Conservation (phyloP, 2,329 filamentous ascomycete species). For the Colletotrichum siamense region DNA sequence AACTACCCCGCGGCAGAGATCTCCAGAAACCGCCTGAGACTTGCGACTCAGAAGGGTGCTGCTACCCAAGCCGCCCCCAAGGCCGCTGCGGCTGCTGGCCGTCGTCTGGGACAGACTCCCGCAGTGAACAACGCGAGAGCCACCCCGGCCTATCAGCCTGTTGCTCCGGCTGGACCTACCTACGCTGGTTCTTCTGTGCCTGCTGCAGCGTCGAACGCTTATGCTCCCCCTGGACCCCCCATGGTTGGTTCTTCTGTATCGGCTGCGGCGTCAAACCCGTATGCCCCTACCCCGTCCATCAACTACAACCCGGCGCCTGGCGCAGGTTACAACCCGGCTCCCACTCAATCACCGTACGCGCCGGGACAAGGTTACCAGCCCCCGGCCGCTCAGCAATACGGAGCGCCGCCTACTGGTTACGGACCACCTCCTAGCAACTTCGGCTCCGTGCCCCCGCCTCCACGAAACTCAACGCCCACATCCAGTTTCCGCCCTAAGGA, state of each 20-base stretch:
- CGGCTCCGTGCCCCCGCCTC: slow-evolving; percentile 38
- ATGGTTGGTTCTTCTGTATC: slow-evolving; percentile 37
- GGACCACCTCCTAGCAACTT: slow-evolving; percentile 36
- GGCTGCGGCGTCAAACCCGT: slow-evolving; percentile 35
- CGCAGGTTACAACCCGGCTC: slow-evolving; percentile 21
- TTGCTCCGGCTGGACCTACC: neutral
- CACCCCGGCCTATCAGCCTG: slow-evolving; percentile 5
- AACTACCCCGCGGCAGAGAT: slow-evolving; percentile 88
- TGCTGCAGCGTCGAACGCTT: slow-evolving; percentile 9
- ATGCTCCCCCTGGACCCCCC: slow-evolving; percentile 33
- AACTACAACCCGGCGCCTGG: slow-evolving; percentile 29
- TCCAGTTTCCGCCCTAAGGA: slow-evolving; percentile 74
- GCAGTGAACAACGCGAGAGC: neutral
- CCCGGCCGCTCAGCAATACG: slow-evolving; percentile 40
- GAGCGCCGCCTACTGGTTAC: slow-evolving; percentile 35
- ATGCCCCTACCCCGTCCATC: slow-evolving; percentile 30
- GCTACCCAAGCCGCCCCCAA: slow-evolving; percentile 33
- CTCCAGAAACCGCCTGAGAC: slow-evolving; percentile 82
- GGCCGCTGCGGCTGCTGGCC: slow-evolving; percentile 33
- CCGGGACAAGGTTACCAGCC: slow-evolving; percentile 61
- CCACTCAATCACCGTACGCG: slow-evolving; percentile 43
- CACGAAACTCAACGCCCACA: slow-evolving; percentile 66
- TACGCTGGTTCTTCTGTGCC: neutral
- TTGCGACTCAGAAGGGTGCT: slow-evolving; percentile 72
- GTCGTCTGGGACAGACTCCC: slow-evolving; percentile 26